Base-by-base conservation (phyloP, 441 rosid species). In the Dalechampia spathulata region DNA sequence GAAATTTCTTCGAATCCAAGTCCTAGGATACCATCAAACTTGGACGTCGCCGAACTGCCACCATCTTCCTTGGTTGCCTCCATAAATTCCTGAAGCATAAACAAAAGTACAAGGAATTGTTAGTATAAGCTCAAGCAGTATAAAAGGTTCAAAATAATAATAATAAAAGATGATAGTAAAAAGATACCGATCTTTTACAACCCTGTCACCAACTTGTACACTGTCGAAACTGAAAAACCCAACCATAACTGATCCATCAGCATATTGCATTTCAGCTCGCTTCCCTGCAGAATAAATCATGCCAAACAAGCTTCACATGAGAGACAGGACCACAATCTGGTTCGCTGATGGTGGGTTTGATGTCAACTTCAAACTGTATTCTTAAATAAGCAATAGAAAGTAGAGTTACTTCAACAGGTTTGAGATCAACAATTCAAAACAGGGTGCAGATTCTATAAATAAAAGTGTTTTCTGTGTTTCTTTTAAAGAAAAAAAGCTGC, bases 1-100 rank as follows among this genome's bases (percentile, higher is more conserved):
- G 96, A 74, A 57, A 85, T 88, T 63, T 85, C 96, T 70, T 79
- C 78, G 68, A 88, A 88, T 38, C 94, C 96, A 72, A 88, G 91
- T 49, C 96, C 96, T 36, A 88, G 78, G 23, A 88, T 70, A 23
- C 95, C 96, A 80, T 86, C 96, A 75, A 88, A 88, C 67, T 86
- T 88, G 58, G 83, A 91, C 64, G 62, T 50, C 74, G 86, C n/a
- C 61, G 86, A 63, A 88, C 86, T 13, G 90, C 76, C 54, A 80
- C 95, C 47, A 2, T 91, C 87, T 70, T 88, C 95, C 49, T 56
- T 77, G 16, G 96, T 86, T 68, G 95, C 82, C 76, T 89, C 96
- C 19, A 83, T 83, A 66, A 86, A 86, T 62, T 79, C 87, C 96
- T 89, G 62, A 2, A 21, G 40, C 11, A 7, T 22, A 49, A 25